Evolutionary conservation across 2,329 filamentous ascomycete species (phyloP).

Genomic region (Fusarium robinianum): DNA sequence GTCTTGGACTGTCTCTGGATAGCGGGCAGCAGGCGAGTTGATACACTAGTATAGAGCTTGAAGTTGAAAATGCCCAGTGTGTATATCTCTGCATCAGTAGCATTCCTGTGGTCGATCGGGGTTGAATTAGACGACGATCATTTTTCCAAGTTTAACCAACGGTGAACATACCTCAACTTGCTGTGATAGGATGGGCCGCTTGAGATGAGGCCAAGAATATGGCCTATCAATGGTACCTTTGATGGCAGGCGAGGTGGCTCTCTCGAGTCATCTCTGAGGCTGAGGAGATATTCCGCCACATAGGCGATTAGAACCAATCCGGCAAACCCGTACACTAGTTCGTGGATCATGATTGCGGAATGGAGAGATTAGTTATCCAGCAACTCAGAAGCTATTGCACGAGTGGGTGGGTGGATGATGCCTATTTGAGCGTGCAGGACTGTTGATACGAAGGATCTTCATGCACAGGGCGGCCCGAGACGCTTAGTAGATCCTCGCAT

Average conservation of each 20-base stretch:
- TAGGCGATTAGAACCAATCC: conserved; percentile 22
- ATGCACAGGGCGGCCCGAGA: too few relatives aligned
- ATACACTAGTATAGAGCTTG: conserved; percentile 38
- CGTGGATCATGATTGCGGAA: conserved; percentile 25
- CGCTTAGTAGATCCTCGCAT: too few relatives aligned
- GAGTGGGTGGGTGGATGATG: too few relatives aligned
- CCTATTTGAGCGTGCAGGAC: too few relatives aligned
- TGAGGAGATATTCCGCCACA: conserved; percentile 21
- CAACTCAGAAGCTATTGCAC: too few relatives aligned
- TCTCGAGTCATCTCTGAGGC: conserved; percentile 23
- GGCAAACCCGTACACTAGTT: conserved; percentile 13
- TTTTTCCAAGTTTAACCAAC: too few relatives aligned
- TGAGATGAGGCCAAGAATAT: conserved; percentile 23
- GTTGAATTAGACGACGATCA: too few relatives aligned
- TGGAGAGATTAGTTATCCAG: too few relatives aligned
- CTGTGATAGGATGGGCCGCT: conserved; percentile 23
- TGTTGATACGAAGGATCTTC: too few relatives aligned
- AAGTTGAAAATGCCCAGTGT: conserved; percentile 35
- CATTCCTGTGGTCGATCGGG: conserved; percentile 6
- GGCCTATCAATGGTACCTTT: conserved; percentile 26
- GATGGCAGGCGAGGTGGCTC: conserved; percentile 24
- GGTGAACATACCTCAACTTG: conserved; percentile 25
- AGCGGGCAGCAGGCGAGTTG: conserved; percentile 31
- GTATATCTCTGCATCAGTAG: conserved; percentile 35
- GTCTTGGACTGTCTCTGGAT: conserved; percentile 35